These are phyloP conservation scores for Lindgomyces ingoldianus DNA, from an alignment of 495 filamentous ascomycete species.

Conservation along the genomic window DNA sequence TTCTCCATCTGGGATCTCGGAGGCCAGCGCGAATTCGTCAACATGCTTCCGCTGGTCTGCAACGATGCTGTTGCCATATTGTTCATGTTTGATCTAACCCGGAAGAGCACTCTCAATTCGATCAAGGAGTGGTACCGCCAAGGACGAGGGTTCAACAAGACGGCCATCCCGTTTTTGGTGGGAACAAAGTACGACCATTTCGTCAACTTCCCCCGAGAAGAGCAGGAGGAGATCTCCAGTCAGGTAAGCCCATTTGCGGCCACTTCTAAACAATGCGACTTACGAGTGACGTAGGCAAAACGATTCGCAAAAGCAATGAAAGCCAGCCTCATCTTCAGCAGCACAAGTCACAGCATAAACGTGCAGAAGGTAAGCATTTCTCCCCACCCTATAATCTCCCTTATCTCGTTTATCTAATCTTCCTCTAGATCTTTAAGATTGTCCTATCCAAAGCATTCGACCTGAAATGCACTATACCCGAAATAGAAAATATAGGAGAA, in stretches of 20 bases:
- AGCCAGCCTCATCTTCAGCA: conserved; percentile 94
- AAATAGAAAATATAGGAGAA: conserved; percentile 96
- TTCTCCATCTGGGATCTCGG: conserved; percentile 99
- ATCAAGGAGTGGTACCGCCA: conserved; percentile 99
- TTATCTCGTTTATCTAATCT: not conserved
- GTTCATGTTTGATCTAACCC: conserved; percentile 98
- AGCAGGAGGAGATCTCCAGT: conserved; percentile 96
- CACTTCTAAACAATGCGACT: not conserved
- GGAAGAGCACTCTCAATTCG: conserved; percentile 96
- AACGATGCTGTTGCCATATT: conserved; percentile 98
- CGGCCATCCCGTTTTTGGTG: conserved; percentile 93
- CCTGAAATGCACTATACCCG: conserved; percentile 96
- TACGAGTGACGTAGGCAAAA: conserved; percentile 63
- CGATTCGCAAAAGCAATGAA: conserved; percentile 98
- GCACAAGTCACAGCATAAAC: conserved; percentile 98
- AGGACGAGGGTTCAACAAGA: conserved; percentile 98
- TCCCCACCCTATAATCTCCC: not conserved
- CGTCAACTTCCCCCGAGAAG: conserved; percentile 94
- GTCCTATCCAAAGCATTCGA: conserved; percentile 98
- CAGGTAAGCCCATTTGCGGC: conserved; percentile 60
- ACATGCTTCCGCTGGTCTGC: conserved; percentile 97
- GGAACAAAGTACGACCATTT: conserved; percentile 99
- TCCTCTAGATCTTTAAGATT: conserved; percentile 92
- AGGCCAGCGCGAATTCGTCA: conserved; percentile 97
- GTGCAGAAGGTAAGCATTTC: conserved; percentile 81